Base-by-base conservation (phyloP, 108 stramenopile species). In the Fragilariopsis cylindrus region DNA sequence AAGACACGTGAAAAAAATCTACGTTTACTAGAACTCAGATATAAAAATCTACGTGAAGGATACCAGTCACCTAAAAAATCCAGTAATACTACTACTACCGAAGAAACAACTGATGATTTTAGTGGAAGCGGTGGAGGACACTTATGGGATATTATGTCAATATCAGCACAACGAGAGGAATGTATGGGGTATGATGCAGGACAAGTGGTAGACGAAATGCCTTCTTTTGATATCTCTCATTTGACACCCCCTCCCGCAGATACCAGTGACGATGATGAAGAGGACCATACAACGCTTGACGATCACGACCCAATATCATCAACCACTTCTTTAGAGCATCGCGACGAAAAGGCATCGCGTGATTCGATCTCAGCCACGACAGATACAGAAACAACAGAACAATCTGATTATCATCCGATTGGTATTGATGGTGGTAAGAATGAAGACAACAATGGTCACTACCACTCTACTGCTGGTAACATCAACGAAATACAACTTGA, bases 1-100 rank as follows among this genome's bases (percentile, higher is more conserved):
- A 49, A 67, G 50, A 39, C 66, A 16, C 66, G 66, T 9, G 67
- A 68, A n/a, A 68, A 68, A 4, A 48, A 68, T 50, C n/a, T 68
- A 4, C 48, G 67, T 5, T 40, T 68, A 5, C 48, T 68, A 18
- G 48, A 68, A 5, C 67, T 48, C 21, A 48, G 40, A 48, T 68
- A 50, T 44, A 48, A 68, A 5, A 50, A 5, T 52, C 67, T 68
- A 3, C 44, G 46, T 39, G 49, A 68, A 68, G 49, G 50, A 39
- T 68, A 50, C 67, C 49, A 30, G 50, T 11, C 48, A 40, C 19
- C 46, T 15, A 30, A 43, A 43, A n/a, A 42, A 47, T 45, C 5
- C 15, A 40, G 45, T n/a, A 7, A 2, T 4, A 30, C 16, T 30
- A 30, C 58, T 30, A 30, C 58, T 41, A 21, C 58, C 9, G 66